Conservation (phyloP, 2,329 filamentous ascomycete species). For the Fusarium sp. region DNA sequence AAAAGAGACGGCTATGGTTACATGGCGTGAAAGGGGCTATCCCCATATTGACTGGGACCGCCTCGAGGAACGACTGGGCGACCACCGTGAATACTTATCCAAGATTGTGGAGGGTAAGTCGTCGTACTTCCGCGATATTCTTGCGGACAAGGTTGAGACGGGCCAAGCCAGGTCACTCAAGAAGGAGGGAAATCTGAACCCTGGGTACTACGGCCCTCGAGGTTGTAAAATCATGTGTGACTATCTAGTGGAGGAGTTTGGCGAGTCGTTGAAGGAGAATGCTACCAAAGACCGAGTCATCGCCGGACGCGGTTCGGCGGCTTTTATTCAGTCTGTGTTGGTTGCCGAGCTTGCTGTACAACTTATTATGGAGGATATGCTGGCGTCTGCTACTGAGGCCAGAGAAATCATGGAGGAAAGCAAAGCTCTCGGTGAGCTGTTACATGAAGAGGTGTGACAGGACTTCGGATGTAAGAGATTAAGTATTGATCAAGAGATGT, state of each 20-base stretch:
- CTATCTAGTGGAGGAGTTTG: slow-evolving; percentile 74
- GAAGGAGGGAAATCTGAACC: slow-evolving; percentile 72
- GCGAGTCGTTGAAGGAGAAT: slow-evolving; percentile 71
- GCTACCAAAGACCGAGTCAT: slow-evolving; percentile 77
- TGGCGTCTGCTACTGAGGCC: slow-evolving; percentile 60
- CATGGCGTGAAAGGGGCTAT: slow-evolving; percentile 71
- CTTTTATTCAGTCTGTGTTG: slow-evolving; percentile 81
- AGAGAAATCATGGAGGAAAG: slow-evolving; percentile 76
- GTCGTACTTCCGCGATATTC: slow-evolving; percentile 73
- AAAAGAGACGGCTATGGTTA: slow-evolving; percentile 65
- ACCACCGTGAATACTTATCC: slow-evolving; percentile 70
- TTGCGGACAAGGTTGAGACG: slow-evolving; percentile 68
- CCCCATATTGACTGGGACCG: slow-evolving; percentile 79
- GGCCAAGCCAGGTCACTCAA: slow-evolving; percentile 73
- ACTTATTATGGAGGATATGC: slow-evolving; percentile 72
- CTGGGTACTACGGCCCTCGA: slow-evolving; percentile 87
- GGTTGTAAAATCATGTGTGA: slow-evolving; percentile 82
- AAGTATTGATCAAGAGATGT: neutral
- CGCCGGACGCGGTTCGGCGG: slow-evolving; percentile 75
- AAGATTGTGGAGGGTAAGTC: slow-evolving; percentile 71
- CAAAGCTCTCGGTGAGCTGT: slow-evolving; percentile 74
- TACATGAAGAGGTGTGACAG: slow-evolving; percentile 71
- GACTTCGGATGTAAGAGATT: neutral
- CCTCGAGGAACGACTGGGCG: slow-evolving; percentile 71
- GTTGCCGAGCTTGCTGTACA: slow-evolving; percentile 78